Percentiles rank a stretch among this genome's conserved stretches.
These are phyloP conservation scores for Zhuliangozyma parablackwelliae DNA, from an alignment of 1,139 yeast species.

Conservation along the genomic window DNA sequence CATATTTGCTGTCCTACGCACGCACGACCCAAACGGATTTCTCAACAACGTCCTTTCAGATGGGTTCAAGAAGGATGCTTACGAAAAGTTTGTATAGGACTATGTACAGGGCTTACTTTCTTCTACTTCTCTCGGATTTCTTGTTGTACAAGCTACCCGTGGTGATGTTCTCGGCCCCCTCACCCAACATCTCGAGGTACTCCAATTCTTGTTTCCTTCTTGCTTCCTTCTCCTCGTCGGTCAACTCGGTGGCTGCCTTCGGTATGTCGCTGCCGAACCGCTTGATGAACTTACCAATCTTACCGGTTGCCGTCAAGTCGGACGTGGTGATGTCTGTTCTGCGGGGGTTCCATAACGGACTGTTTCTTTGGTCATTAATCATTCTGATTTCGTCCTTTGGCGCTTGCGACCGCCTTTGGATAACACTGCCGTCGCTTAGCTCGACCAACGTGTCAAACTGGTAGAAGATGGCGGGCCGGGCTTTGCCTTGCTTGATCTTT, in stretches of 20 bases:
- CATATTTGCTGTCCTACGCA: constrained; percentile 8
- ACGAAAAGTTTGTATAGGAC: background rate
- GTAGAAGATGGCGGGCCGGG: constrained; percentile 89
- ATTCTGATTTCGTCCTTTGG: constrained; percentile 85
- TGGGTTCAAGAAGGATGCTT: constrained; percentile 4
- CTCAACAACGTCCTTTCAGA: constrained; percentile 2
- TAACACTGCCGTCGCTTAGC: constrained; percentile 88
- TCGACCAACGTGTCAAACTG: constrained; percentile 85
- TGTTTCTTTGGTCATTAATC: constrained; percentile 85
- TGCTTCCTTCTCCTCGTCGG: constrained; percentile 13
- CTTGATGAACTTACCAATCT: constrained; percentile 77
- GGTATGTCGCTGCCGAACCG: constrained; percentile 40
- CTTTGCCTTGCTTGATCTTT: constrained; percentile 64
- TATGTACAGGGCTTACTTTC: background rate
- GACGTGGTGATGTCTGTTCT: constrained; percentile 69
- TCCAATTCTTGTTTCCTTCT: constrained; percentile 23
- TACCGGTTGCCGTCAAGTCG: constrained; percentile 83
- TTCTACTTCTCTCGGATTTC: constrained; percentile 30
- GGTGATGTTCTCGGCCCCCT: constrained; percentile 58
- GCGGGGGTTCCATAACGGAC: constrained; percentile 82
- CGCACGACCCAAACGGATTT: constrained; percentile 7
- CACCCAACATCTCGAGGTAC: constrained; percentile 54
- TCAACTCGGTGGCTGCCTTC: constrained; percentile 7
- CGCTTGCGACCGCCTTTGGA: constrained; percentile 75
- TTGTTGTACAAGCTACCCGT: constrained; percentile 59